Base-by-base conservation (phyloP, 1,284 basidiomycete species). In the Wallemia hederae region DNA sequence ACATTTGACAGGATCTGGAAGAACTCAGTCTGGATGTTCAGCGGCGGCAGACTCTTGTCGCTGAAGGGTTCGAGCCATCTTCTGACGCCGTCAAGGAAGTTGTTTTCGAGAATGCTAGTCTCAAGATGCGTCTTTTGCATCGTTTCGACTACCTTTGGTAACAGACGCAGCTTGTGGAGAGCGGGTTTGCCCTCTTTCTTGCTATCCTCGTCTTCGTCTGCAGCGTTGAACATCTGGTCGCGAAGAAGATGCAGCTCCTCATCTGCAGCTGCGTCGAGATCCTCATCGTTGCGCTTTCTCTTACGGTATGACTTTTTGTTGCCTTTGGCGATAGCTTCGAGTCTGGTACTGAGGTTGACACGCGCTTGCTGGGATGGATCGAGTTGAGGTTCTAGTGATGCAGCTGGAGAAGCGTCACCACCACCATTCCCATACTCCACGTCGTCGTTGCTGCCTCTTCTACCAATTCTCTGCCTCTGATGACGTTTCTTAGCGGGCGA, bases 41-140 rank as follows among this genome's bases (percentile, higher is more conserved):
- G 78, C 1, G 89, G 88, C 0, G 94, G 92, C 2, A 99, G 78
- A 1, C 88, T 91, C 59, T 79, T 79, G 72, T 96, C 90, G 0
- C 84, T 85, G 11, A 97, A 78, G 0, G 94, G 92, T 67, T 98
- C 92, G 2, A 99, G 80, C 89, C 90, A 99, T 39, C 80, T 75
- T 61, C 80, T 78, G 61, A 98, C 89, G 1, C 83, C 89, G 66
- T 90, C 86, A 27, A 99, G 77, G 31, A 97, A 76, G 65, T 92
- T 91, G 70, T 91, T 91, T 72, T 98, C 94, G 63, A 91, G 17
- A 22, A 61, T 33, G 27, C 60, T 31, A 0, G 17, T 58, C 24
- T 28, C 19, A 27, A 33, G 17, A 9, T 24, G 34, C 14, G 25
- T 19, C 91, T 94, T 97, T 72, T 91, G 85, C 63, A 98, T 74